phyloP scores from a whole-genome alignment of 2,329 filamentous ascomycete species.

The Exophiala oligosperma region DNA sequence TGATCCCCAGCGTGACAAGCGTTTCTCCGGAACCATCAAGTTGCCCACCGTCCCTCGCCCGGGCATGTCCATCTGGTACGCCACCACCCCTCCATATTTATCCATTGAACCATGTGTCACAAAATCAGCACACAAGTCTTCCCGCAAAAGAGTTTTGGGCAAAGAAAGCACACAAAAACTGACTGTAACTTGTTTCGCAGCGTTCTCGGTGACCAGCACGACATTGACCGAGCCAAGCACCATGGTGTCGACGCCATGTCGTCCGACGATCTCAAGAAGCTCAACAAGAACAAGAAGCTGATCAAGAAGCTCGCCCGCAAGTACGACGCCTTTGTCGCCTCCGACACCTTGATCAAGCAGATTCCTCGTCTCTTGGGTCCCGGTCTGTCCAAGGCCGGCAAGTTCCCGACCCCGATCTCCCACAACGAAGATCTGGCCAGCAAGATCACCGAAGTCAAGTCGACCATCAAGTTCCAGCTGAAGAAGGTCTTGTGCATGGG shows the following conservation, averaged over 20 bases:
- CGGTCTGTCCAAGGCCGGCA: conserved; percentile 86
- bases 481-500: conserved; percentile 99
- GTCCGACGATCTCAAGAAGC: conserved; percentile 98
- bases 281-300: conserved; percentile 99
- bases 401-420: conserved; percentile 98
- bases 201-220: conserved; percentile 91
- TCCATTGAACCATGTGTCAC: neutral
- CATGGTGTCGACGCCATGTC: conserved; percentile 98
- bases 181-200: conserved; percentile 39
- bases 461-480: conserved; percentile 99
- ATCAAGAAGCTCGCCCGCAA: conserved; percentile 99
- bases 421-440: conserved; percentile 89
- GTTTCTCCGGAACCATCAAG: conserved; percentile 99
- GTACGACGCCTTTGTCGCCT: conserved; percentile 99
- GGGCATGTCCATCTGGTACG: conserved; percentile 79
- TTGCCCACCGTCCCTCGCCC: conserved; percentile 73
- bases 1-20: conserved; percentile 99
- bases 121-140: conserved; percentile 1
- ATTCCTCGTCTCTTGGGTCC: conserved; percentile 99
- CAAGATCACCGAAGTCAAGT: conserved; percentile 99
- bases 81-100: neutral
- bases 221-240: conserved; percentile 99
- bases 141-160: conserved; percentile 4
- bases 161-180: conserved; percentile 1
- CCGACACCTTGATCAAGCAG: conserved; percentile 98